Base-by-base conservation (phyloP, 2,329 filamentous ascomycete species). In the Pseudogymnoascus sp. region DNA sequence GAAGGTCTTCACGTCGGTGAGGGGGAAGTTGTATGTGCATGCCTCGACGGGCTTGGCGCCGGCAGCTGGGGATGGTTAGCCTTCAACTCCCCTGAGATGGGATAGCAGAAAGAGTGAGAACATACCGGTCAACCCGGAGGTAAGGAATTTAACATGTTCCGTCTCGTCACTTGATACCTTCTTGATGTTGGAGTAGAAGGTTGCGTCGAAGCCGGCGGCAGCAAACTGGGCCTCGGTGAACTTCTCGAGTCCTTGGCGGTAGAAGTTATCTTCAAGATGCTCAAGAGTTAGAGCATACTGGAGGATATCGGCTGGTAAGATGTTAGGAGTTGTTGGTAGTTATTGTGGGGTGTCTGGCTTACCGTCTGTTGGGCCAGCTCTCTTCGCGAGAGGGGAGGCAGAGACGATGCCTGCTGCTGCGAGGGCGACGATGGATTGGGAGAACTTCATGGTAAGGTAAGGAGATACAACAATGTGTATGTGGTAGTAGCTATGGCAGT, bases 181-280 rank as follows among this genome's bases (percentile, higher is more conserved):
- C 69, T 79, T 72, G 60, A 88, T 67, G 74, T 86, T 84, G 59
- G 73, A 73, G 74, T 85, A 87, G 70, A 84, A 82, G 3, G 73
- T 72, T 0, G 74, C 67, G 58, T 78, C 71, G 68, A 77, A 80
- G 12, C 82, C 82, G 50, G 81, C 82, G 33, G 70, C 73, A 28
- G 73, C 66, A 68, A 86, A 86, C 65, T 84, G 76, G 1, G 69
- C 64, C 63, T 78, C 71, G 30, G 77, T 78, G 74, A 81, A 88
- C 67, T 83, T 84, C 62, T 75, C 70, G 4, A 88, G 75, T 37
- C 80, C 85, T 57, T 85, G 70, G 20, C 73, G 73, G 73, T 89
- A 89, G 74, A 88, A 88, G 61, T 76, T 77, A 63, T 82, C 75
- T 73, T 89, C 86, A 30, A 83, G 78, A 60, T 81, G 77, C 71